A percentile compares a stretch with the other conserved stretches of the same genome.
Evolutionary conservation across 441 rosid genomes (phyloP).

Genomic region (Daphne laureola): DNA sequence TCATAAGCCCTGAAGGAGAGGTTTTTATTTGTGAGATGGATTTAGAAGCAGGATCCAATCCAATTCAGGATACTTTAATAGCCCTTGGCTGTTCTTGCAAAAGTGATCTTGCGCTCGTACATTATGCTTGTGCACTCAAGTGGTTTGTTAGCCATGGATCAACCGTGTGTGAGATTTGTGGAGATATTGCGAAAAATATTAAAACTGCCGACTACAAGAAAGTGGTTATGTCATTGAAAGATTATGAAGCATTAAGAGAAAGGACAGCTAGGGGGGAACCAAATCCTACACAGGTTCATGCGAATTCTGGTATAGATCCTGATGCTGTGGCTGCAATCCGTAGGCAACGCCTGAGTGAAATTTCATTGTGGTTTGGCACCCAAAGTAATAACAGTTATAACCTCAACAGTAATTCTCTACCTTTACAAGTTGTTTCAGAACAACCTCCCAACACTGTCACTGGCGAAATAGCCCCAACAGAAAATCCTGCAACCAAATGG

Average conservation of each 20-base stretch:
- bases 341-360: conserved; percentile 86
- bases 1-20: conserved; percentile 82
- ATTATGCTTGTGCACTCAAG: conserved; percentile 88
- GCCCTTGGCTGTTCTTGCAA: conserved; percentile 94
- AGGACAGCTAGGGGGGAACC: conserved; percentile 83
- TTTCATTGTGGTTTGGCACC: conserved; percentile 78
- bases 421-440: conserved; percentile 52
- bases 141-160: conserved; percentile 97
- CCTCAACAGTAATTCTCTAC: conserved; percentile 27
- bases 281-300: conserved; percentile 40
- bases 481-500: conserved; percentile 76
- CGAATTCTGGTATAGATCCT: conserved; percentile 57
- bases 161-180: conserved; percentile 84
- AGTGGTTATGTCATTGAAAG: conserved; percentile 61
- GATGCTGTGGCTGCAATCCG: conserved; percentile 90
- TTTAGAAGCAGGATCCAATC: conserved; percentile 64
- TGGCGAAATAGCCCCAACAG: conserved; percentile 47
- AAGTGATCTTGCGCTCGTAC: conserved; percentile 79
- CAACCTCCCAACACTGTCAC: conserved; percentile 38
- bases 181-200: conserved; percentile 49
- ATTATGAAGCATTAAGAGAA: conserved; percentile 67
- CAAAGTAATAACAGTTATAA: conserved; percentile 26
- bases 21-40: conserved; percentile 63
- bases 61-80: conserved; percentile 39
- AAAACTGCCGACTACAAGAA: conserved; percentile 48